Base-by-base conservation (phyloP, 495 filamentous ascomycete species). In the Talaromyces stipitatus region DNA sequence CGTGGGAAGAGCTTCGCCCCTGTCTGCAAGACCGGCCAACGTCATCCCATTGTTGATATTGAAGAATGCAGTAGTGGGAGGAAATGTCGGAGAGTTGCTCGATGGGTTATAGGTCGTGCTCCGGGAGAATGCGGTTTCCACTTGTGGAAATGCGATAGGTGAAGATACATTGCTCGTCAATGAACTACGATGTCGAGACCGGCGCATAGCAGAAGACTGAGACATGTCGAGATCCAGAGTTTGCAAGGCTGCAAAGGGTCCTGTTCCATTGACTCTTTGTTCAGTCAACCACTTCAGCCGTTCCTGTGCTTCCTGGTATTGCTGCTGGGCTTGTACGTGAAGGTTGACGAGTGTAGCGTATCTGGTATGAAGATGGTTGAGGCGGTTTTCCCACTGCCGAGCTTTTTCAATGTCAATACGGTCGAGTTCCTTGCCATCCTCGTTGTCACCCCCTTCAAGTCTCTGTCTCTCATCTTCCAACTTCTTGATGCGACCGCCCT, bases 11-110 rank as follows among this genome's bases (percentile, higher is more conserved):
- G 69, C 62, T 36, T 75, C 74, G 4, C 67, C 64, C 20, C 70
- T 72, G 41, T 76, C 74, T n/a, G 69, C 54, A 16, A 72, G 62
- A 50, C 64, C 64, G 9, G 69, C 64, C 23, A 79, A 63, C 18
- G 76, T 66, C 70, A 78, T 81, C 28, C 80, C 82, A 58, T 83
- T 83, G n/a, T 75, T 79, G 60, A 80, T 79, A 50, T 83, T 84
- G 68, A 85, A 84, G 59, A 83, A 83, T 0, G 81, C 65, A 24
- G 78, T 69, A 32, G 63, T 66, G 10, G 72, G 66, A 6, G 71
- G 64, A 56, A 79, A 80, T n/a, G 70, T 74, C 23, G 78, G 74
- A 12, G 79, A 81, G 46, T 71, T 76, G 6, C 69, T 72, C n/a
- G 75, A 68, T 30, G 66, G 73, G 46, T 77, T 78, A 57, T 72